These are phyloP conservation scores for Starmerella tilneyi DNA, from an alignment of 805 yeast species.

Conservation along the genomic window DNA sequence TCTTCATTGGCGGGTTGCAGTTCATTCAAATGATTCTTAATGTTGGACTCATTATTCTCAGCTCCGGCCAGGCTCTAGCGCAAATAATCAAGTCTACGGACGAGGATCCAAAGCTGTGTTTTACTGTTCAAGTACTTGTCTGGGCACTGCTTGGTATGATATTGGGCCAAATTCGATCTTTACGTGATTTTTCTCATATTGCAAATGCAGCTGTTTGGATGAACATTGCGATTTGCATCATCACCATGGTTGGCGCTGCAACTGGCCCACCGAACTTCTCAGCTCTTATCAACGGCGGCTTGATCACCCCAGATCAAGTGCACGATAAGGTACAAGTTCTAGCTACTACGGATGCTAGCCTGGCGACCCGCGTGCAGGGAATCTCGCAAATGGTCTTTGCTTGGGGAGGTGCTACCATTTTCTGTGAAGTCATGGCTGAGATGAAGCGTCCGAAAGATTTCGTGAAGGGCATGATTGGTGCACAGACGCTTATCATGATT, in stretches of 20 bases:
- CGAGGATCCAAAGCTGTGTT: constrained; percentile 30
- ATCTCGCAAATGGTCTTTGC: constrained; percentile 40
- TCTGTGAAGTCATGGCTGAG: constrained; percentile 41
- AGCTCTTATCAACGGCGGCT: constrained; percentile 2
- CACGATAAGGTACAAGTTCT: not conserved
- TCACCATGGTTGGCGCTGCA: constrained; percentile 38
- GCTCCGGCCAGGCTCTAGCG: constrained; percentile 37
- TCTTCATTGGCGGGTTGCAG: constrained; percentile 34
- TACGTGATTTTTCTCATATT: constrained; percentile 35
- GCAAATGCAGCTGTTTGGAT: constrained; percentile 42
- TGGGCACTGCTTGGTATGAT: constrained; percentile 39
- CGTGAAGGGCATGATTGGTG: constrained; percentile 39
- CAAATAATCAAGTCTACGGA: constrained; percentile 28
- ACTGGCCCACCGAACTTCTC: constrained; percentile 31
- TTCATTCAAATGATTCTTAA: constrained; percentile 37
- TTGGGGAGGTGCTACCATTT: constrained; percentile 44
- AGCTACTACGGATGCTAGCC: constrained; percentile 4
- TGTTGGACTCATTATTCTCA: constrained; percentile 37
- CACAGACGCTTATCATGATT: constrained; percentile 36
- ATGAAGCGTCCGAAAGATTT: constrained; percentile 42
- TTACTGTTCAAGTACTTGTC: constrained; percentile 35
- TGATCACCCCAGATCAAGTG: not conserved
- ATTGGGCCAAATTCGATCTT: constrained; percentile 36
- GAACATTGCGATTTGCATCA: constrained; percentile 37
- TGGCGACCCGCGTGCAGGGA: constrained; percentile 18